Evolutionary conservation across 495 filamentous ascomycete genomes (phyloP).

Genomic region (Glonium stellatum): DNA sequence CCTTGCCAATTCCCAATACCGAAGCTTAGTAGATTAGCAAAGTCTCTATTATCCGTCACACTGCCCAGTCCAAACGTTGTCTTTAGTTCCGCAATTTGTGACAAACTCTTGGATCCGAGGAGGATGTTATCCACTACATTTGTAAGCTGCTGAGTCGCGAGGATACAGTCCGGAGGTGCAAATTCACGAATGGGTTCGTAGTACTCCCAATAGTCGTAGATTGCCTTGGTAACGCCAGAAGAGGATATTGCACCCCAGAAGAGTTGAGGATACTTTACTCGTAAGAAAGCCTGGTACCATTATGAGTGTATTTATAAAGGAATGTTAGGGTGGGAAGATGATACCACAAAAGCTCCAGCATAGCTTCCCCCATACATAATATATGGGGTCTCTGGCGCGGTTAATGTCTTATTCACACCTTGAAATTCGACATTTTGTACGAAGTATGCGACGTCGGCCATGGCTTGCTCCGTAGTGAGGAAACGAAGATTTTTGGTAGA

Average conservation of each 20-base stretch:
- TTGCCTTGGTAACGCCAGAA: slow-evolving; percentile 63
- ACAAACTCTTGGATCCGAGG: slow-evolving; percentile 42
- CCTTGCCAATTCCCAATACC: slow-evolving; percentile 53
- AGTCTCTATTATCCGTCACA: slow-evolving; percentile 54
- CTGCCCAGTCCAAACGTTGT: slow-evolving; percentile 50
- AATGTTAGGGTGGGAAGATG: not conserved
- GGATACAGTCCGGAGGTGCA: slow-evolving; percentile 49
- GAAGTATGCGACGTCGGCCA: slow-evolving; percentile 69
- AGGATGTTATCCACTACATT: slow-evolving; percentile 62
- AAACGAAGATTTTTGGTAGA: slow-evolving; percentile 63
- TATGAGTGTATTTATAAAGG: too few relatives aligned
- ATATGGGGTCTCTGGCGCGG: slow-evolving; percentile 51
- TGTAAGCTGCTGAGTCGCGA: slow-evolving; percentile 48
- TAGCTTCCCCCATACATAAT: slow-evolving; percentile 72
- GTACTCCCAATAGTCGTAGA: slow-evolving; percentile 68
- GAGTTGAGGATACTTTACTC: slow-evolving; percentile 59
- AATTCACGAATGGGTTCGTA: slow-evolving; percentile 57
- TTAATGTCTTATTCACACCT: slow-evolving; percentile 57
- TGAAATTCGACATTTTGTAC: slow-evolving; percentile 58
- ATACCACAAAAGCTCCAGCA: slow-evolving; percentile 55
- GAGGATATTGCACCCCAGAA: slow-evolving; percentile 66
- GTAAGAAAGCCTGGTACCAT: slow-evolving; percentile 48
- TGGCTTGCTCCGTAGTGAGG: slow-evolving; percentile 65
- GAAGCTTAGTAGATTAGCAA: slow-evolving; percentile 48
- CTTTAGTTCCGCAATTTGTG: slow-evolving; percentile 50